A percentile compares a stretch with the other conserved stretches of the same genome.
Conservation (phyloP, 2,329 filamentous ascomycete genomes). For the Penicillium vulpinum region DNA sequence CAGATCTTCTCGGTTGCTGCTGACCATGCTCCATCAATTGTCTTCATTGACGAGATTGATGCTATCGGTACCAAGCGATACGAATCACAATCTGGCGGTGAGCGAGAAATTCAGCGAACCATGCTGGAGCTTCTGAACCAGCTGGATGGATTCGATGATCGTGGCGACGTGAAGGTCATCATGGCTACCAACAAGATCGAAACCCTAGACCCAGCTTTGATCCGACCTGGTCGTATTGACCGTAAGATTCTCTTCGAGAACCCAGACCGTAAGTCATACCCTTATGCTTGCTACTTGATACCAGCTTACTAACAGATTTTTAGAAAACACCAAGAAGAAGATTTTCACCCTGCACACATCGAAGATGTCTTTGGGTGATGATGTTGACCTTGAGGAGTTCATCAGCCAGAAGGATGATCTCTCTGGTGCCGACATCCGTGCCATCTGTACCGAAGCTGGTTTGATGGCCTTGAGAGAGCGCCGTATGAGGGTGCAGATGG, state of each 20-base stretch:
- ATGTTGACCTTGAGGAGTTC: conserved; percentile 98
- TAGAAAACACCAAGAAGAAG: conserved; percentile 89
- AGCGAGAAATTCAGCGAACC: conserved; percentile 95
- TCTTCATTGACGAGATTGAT: conserved; percentile 99
- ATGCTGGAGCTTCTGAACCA: conserved; percentile 99
- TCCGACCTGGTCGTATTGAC: conserved; percentile 96
- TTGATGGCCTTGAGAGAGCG: conserved; percentile 90
- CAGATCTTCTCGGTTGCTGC: conserved; percentile 89
- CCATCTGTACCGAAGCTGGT: conserved; percentile 96
- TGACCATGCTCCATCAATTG: conserved; percentile 93
- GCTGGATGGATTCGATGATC: conserved; percentile 97
- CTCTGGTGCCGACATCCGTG: conserved; percentile 96
- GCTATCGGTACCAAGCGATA: conserved; percentile 99
- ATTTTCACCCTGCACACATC: conserved; percentile 97
- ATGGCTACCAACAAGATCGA: conserved; percentile 99
- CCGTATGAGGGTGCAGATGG: conserved; percentile 98
- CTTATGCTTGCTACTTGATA: not conserved
- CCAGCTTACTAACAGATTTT: conserved; percentile 23
- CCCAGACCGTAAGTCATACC: conserved; percentile 59
- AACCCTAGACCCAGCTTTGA: conserved; percentile 90
- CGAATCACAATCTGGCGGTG: conserved; percentile 93
- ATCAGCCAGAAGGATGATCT: conserved; percentile 98
- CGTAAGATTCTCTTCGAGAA: conserved; percentile 87
- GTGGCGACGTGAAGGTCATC: conserved; percentile 98
- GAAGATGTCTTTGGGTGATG: conserved; percentile 95